These are phyloP conservation scores for Geotrichum australiense DNA, from an alignment of 1,139 yeast genomes.

Conservation along the genomic window DNA sequence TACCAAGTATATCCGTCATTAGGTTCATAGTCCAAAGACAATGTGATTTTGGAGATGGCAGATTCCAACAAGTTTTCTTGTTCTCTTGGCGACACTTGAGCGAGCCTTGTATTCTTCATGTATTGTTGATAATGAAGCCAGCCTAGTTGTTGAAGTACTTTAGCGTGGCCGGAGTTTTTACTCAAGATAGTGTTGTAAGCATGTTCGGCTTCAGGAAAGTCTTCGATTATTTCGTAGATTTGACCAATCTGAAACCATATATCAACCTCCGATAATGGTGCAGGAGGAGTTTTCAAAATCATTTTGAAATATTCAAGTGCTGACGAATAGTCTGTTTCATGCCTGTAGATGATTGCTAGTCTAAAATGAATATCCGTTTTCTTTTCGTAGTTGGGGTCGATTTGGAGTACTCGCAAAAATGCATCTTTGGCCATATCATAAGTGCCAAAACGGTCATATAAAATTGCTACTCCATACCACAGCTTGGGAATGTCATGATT, in stretches of 20 bases:
- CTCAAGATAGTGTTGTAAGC: constrained; percentile 89
- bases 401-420: constrained; percentile 85
- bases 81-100: constrained; percentile 33
- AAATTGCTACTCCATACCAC: constrained; percentile 97
- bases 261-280: constrained; percentile 92
- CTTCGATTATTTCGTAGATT: constrained; percentile 88
- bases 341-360: constrained; percentile 91
- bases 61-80: constrained; percentile 71
- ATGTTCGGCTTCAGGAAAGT: constrained; percentile 84
- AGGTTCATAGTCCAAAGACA: constrained; percentile 81
- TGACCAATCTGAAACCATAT: constrained; percentile 98
- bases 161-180: constrained; percentile 90
- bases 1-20: constrained; percentile 97
- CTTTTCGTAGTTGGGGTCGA: constrained; percentile 93
- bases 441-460: constrained; percentile 95
- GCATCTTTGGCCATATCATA: constrained; percentile 98
- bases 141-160: constrained; percentile 91
- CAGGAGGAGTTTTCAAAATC: constrained; percentile 84
- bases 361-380: constrained; percentile 94
- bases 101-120: constrained; percentile 8
- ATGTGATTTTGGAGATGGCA: constrained; percentile 74
- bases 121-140: constrained; percentile 80
- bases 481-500: constrained; percentile 93
- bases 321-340: constrained; percentile 78
- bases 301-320: constrained; percentile 93